Evolutionary conservation across 164 flowering plant genomes (phyloP), one percentile per base, ranked within the genome.

Genomic region (Tetrastigma voinierianum): DNA sequence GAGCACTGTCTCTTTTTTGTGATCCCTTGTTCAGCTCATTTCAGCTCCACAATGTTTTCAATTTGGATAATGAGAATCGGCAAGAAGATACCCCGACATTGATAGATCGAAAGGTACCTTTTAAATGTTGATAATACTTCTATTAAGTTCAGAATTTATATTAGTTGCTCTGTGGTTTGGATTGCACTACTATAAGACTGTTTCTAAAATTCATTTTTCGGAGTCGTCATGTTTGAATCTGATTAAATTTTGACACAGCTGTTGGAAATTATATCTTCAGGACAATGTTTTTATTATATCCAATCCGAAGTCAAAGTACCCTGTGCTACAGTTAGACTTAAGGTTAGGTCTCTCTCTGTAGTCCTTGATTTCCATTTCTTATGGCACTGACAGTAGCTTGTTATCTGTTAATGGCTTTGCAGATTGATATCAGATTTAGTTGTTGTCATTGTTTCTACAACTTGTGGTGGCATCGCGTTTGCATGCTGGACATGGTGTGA

Each of bases 401-500:
- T 23, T 40, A 54, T 49, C 68, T 67, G 58, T 47, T 55, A 64
- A 56, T 68, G 18, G 56, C 23, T 68, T 61, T 76, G 70, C 82
- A 94, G 97, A 77, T 80, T 95, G 80, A 95, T 95, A 78, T 86
- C 93, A 18, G 97, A 95, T 84, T 77, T 95, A 61, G 96, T 92
- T 23, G 88, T 95, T 62, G 97, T 90, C 62, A 90, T 92, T 82
- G 97, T 95, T 21, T 95, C 89, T 68, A 97, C 97, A 75, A 83
- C 97, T 70, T 90, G 94, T 82, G 99, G 99, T 75, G 99, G 99
- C 56, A 92, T 95, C 66, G 97, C 93, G 44, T 95, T 92, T 79
- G 97, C 99, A 90, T 83, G 94, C 90, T 71, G 99, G 99, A 71
- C 97, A 92, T 97, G 84, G 98, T 95, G 43, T 57, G 90, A 61